Base-by-base conservation (phyloP, 495 filamentous ascomycete genomes). In the Penicillium ochrochloron region DNA sequence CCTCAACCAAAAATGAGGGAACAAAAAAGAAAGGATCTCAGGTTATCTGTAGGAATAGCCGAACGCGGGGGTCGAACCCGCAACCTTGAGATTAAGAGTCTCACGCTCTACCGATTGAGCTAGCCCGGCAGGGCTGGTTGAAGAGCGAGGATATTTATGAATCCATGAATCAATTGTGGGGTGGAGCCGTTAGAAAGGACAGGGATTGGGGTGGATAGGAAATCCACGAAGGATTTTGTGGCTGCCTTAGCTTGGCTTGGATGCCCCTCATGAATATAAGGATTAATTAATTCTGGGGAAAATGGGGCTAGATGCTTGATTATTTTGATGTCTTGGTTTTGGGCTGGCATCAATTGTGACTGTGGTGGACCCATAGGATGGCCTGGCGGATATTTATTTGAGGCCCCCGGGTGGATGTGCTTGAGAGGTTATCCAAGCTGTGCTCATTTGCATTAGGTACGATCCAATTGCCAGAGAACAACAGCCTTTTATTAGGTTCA, bases 31-130 rank as follows among this genome's bases (percentile, higher is more conserved):
- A 64, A 59, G 42, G 25, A 66, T 62, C 59, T 68, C 62, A 46
- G 33, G 63, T 64, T 54, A 44, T 59, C 53, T 67, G 55, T 72
- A 72, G 70, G 70, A 71, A 73, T 65, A 84, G 82, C 81, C 81
- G 77, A 81, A 84, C 78, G 82, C 75, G 80, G 82, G 82, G 82
- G 79, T 83, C 80, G 81, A 84, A 84, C 82, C 82, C 80, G 75
- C 81, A 84, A 76, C 82, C 81, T 84, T 83, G 78, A 83, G 82
- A 82, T 84, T 86, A 86, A 84, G 81, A 84, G 79, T 78, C 77
- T 82, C 80, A 85, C 83, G 83, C 83, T 85, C 83, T 85, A 80
- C 80, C 80, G 78, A 83, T 82, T 83, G 83, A 85, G 76, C 78
- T 86, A 86, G 80, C 82, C 81, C 66, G 75, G 78, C 75, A 53